phyloP scores from a whole-genome alignment of 352 stramenopile species.

The Pythium chondricola region DNA sequence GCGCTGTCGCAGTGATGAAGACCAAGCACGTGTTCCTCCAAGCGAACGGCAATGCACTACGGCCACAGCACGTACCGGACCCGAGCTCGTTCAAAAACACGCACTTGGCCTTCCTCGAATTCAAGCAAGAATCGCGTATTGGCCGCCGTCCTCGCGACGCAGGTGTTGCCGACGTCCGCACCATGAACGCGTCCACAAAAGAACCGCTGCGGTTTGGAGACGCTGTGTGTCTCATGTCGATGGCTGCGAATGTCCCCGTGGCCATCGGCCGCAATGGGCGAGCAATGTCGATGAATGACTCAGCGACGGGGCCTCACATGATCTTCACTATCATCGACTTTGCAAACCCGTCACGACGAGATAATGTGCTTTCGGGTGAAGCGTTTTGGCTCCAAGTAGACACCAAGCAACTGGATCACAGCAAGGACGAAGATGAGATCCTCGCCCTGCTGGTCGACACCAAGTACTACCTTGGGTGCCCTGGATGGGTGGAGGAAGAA shows the following conservation, averaged over 20 bases:
- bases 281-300: slow-evolving; percentile 13
- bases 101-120: slow-evolving; percentile 58
- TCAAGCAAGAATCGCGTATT: slow-evolving; percentile 15
- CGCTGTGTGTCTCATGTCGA: slow-evolving; percentile 50
- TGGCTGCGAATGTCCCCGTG: slow-evolving; percentile 36
- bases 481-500: slow-evolving; percentile 32
- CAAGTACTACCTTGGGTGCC: slow-evolving; percentile 49
- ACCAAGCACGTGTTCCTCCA: slow-evolving; percentile 19
- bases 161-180: slow-evolving; percentile 17
- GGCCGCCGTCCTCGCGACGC: background rate
- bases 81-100: slow-evolving; percentile 30
- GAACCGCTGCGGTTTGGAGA: slow-evolving; percentile 55
- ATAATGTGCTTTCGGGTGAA: slow-evolving; percentile 34
- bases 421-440: slow-evolving; percentile 24
- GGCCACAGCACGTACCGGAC: background rate
- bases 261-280: slow-evolving; percentile 40
- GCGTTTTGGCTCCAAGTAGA: slow-evolving; percentile 55
- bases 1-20: slow-evolving; percentile 9
- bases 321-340: slow-evolving; percentile 68
- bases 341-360: slow-evolving; percentile 32
- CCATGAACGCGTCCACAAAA: slow-evolving; percentile 41
- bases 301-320: slow-evolving; percentile 40
- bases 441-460: slow-evolving; percentile 41
- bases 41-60: slow-evolving; percentile 6
- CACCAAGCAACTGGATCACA: slow-evolving; percentile 12